phyloP scores from a whole-genome alignment of 129 eudicot genomes.

The Lactuca saligna region DNA sequence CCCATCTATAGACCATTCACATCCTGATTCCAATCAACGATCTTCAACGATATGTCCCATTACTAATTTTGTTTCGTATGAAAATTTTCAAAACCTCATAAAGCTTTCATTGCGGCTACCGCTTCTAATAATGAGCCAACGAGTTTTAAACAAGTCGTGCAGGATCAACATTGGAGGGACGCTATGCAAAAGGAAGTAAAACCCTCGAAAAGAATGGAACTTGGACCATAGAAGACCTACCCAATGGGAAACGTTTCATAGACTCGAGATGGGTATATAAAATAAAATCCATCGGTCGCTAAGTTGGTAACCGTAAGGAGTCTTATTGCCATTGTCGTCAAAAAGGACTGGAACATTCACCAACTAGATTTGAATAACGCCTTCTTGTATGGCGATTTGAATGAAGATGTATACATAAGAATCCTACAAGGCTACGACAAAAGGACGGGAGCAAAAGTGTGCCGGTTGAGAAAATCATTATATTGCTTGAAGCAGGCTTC shows the following conservation, averaged over 20 bases:
- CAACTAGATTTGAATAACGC: no score
- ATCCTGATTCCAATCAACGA: neutral
- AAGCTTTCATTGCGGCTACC: neutral
- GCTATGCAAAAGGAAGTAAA: neutral
- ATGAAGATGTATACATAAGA: no score
- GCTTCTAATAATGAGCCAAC: neutral
- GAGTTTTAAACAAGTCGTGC: neutral
- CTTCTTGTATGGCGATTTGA: no score
- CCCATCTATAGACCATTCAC: slow-evolving; percentile 10
- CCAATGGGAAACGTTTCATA: neutral
- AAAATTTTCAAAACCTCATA: neutral
- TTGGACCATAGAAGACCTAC: neutral
- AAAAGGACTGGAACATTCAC: no score
- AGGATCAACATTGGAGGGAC: neutral
- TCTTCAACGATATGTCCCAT: neutral
- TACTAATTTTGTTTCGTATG: no score
- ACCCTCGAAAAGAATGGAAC: neutral
- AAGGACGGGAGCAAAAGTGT: no score
- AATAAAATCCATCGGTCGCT: no score
- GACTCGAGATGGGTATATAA: neutral
- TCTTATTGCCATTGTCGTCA: no score
- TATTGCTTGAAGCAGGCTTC: no score
- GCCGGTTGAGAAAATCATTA: no score
- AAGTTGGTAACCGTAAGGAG: no score
- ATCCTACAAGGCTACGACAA: no score